Percentiles rank a stretch among this genome's conserved stretches.
phyloP scores from a whole-genome alignment of 257 asterid genomes.

The Capsicum rhomboideum region DNA sequence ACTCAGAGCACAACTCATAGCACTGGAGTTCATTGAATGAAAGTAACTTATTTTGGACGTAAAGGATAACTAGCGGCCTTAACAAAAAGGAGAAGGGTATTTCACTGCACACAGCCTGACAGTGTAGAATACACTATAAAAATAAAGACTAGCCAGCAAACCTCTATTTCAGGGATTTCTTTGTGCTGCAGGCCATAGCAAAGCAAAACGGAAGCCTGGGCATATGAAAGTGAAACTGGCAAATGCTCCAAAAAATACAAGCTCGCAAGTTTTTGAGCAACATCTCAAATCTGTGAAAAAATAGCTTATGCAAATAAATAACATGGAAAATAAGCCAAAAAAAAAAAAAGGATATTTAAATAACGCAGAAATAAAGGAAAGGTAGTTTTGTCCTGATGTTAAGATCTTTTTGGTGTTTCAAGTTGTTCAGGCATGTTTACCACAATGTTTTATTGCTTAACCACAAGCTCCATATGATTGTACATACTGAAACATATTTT shows the following conservation, averaged over 20 bases:
- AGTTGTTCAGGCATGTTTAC: no score
- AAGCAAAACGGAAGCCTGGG: slow-evolving; percentile 80
- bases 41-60: not conserved
- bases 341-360: no score
- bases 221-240: slow-evolving; percentile 65
- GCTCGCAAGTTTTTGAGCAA: slow-evolving; percentile 39
- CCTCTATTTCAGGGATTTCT: slow-evolving; percentile 54
- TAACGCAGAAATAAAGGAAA: no score
- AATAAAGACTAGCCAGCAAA: slow-evolving; percentile 14
- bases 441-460: no score
- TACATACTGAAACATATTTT: no score
- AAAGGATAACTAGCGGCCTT: not conserved
- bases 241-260: slow-evolving; percentile 64
- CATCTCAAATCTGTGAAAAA: slow-evolving; percentile 33
- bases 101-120: not conserved
- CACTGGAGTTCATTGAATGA: not conserved
- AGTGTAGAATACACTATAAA: not conserved
- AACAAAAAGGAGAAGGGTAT: not conserved
- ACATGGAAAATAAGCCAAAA: no score
- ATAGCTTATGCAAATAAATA: no score
- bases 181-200: slow-evolving; percentile 79
- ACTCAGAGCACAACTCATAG: no score
- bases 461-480: no score
- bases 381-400: no score
- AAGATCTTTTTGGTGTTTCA: no score